Percentiles rank a stretch among this genome's conserved stretches.
Evolutionary conservation across 805 yeast species (phyloP).

Genomic region (Yarrowia osloensis): DNA sequence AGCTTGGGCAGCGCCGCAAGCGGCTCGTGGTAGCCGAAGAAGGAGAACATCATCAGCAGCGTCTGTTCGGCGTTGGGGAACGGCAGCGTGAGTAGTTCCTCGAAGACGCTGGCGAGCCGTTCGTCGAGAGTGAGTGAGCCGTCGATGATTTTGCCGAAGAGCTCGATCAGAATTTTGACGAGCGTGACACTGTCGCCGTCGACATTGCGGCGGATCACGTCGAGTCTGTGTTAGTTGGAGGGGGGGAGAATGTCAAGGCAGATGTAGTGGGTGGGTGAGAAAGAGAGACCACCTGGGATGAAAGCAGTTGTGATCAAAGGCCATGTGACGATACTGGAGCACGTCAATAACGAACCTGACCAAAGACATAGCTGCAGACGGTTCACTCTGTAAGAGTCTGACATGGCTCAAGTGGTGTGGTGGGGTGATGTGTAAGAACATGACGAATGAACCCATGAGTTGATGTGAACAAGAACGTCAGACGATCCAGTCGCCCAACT

Average conservation of each 20-base stretch:
- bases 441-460: no score
- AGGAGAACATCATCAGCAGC: slow-evolving; percentile 9
- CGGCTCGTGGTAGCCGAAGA: neutral
- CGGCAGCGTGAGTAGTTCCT: slow-evolving; percentile 1
- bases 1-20: slow-evolving; percentile 33
- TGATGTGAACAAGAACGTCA: no score
- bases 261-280: neutral
- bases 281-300: no score
- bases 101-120: slow-evolving; percentile 3
- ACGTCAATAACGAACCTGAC: no score
- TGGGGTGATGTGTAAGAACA: no score
- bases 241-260: neutral
- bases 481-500: no score
- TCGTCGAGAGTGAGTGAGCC: neutral
- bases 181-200: neutral
- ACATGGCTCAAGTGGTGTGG: no score
- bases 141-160: neutral
- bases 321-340: no score
- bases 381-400: no score
- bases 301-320: no score
- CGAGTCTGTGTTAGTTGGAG: slow-evolving; percentile 12
- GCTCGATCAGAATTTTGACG: neutral
- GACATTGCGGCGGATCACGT: slow-evolving; percentile 3
- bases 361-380: no score
- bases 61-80: slow-evolving; percentile 25